Base-by-base conservation (phyloP, 2,329 filamentous ascomycete species). In the Pestalotiopsis sp. region DNA sequence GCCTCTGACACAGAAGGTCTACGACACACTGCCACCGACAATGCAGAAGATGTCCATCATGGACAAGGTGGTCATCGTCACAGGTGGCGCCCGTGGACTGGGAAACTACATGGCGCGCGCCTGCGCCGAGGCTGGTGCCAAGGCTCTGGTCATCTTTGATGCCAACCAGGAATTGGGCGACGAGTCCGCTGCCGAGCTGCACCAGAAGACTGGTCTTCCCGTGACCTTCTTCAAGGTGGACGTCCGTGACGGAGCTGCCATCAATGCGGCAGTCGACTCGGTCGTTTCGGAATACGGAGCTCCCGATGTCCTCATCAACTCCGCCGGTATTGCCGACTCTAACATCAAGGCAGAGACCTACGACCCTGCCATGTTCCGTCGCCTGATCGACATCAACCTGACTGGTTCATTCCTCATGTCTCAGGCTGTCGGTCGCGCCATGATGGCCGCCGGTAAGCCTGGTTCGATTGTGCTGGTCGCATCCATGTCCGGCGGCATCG, bases 291-390 rank as follows among this genome's bases (percentile, higher is more conserved):
- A 89, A 70, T 92, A 90, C 73, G 92, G 92, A 65, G 83, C 86
- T 11, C 87, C 92, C 13, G 90, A 94, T 75, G 89, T 93, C 39
- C 84, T 94, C n/a, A 86, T 94, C 81, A 94, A 93, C 82, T 90
- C 91, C 62, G 92, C 92, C 59, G 92, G 92, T 77, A 93, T 94
- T 71, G 92, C 92, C 71, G 92, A 94, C 79, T 94, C 91, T 78
- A 94, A 94, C 85, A 92, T 94, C 83, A 91, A 92, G 79, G 92
- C 91, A 63, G 92, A 94, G 85, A 89, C 84, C 22, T 94, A 94
- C 81, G 88, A 92, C 76, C 85, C 87, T 35, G 87, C 89, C 78
- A 92, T 91, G 86, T 94, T 93, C 86, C 90, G 91, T 62, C 89
- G 89, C 67, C 86, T 94, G 40, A 90, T 94, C 74, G 92, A 94